phyloP scores from a whole-genome alignment of 225 moss, liverwort and hornwort genomes.

The Climacium dendroides region DNA sequence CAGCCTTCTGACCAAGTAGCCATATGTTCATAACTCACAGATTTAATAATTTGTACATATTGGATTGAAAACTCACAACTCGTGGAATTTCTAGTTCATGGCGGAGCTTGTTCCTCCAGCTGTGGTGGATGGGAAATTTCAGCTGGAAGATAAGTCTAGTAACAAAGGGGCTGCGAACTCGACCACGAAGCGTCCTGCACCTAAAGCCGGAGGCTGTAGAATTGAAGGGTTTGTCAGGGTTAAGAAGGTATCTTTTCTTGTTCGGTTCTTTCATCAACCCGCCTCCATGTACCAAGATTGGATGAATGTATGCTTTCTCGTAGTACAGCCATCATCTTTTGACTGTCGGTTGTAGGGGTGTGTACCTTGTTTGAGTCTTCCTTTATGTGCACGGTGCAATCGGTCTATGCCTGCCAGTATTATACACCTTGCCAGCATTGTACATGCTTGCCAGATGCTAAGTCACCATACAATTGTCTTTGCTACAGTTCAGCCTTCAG shows the following conservation, averaged over 20 bases:
- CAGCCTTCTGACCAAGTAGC: background rate
- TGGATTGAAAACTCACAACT: background rate
- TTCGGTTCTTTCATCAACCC: background rate
- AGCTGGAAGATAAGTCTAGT: conserved; percentile 56
- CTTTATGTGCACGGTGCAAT: background rate
- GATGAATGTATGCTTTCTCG: background rate
- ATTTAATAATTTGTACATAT: background rate
- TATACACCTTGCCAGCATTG: background rate
- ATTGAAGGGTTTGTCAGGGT: conserved; percentile 72
- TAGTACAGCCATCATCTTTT: background rate
- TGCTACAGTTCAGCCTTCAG: background rate
- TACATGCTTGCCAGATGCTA: background rate
- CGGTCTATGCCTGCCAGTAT: background rate
- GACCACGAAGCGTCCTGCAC: conserved; percentile 49
- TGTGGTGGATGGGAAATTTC: conserved; percentile 37
- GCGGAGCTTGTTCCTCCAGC: conserved; percentile 41
- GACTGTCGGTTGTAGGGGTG: background rate
- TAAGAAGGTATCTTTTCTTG: conserved; percentile 46
- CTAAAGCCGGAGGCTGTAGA: conserved; percentile 66
- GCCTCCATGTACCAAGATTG: background rate
- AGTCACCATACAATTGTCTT: background rate
- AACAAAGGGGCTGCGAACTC: conserved; percentile 2
- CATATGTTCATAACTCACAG: background rate
- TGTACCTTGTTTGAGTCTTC: background rate
- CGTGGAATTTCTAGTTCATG: conserved; percentile 39